phyloP scores from a whole-genome alignment of 2,329 filamentous ascomycete species.

The Raffaelea deltoideospora region DNA sequence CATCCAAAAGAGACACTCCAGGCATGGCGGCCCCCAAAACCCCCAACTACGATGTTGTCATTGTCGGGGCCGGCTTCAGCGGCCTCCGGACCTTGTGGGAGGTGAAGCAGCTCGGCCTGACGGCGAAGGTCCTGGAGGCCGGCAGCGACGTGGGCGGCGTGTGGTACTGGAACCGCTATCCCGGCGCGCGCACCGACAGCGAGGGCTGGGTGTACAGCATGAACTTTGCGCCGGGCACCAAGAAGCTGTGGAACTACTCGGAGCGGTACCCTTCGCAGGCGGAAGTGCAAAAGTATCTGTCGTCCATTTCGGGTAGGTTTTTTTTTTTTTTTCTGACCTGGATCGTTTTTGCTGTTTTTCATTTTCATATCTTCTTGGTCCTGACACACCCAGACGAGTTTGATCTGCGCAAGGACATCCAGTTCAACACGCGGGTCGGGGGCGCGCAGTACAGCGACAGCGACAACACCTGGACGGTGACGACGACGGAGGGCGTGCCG shows the following conservation, averaged over 20 bases:
- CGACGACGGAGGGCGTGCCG: slow-evolving; percentile 6
- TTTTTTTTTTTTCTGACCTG: not conserved
- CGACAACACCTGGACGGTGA: slow-evolving; percentile 32
- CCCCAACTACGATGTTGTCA: slow-evolving; percentile 32
- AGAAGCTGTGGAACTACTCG: slow-evolving; percentile 30
- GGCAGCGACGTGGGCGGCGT: slow-evolving; percentile 57
- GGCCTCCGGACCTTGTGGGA: slow-evolving; percentile 60
- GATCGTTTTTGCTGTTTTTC: too few relatives aligned
- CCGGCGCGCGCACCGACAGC: slow-evolving; percentile 59
- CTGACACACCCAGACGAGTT: too few relatives aligned
- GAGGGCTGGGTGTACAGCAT: slow-evolving; percentile 47
- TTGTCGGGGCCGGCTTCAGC: slow-evolving; percentile 58
- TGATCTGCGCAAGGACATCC: slow-evolving; percentile 35
- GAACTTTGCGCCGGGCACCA: slow-evolving; percentile 37
- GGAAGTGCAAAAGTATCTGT: slow-evolving; percentile 4
- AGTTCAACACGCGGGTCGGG: slow-evolving; percentile 31
- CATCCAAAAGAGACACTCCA: too few relatives aligned
- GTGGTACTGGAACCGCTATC: slow-evolving; percentile 66
- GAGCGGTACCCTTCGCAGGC: slow-evolving; percentile 11
- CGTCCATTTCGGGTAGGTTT: not conserved
- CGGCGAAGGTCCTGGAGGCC: slow-evolving; percentile 52
- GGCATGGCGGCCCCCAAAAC: not conserved
- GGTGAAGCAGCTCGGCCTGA: slow-evolving; percentile 35
- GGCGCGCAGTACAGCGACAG: slow-evolving; percentile 36
- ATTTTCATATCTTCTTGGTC: too few relatives aligned